Conservation (phyloP, 805 yeast genomes). For the Candida tallmaniae region DNA sequence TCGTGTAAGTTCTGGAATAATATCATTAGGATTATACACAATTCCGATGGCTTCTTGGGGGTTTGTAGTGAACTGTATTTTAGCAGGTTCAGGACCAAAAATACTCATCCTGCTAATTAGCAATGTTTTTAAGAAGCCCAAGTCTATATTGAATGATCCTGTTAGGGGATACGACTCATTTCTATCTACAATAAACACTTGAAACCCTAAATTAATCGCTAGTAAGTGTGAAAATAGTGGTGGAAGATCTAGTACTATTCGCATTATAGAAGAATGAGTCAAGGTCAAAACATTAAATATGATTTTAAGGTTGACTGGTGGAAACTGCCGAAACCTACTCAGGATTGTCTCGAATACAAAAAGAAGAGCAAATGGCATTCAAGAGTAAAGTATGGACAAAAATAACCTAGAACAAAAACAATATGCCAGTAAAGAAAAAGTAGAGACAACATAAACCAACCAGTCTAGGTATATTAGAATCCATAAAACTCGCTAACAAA, state of each 20-base stretch:
- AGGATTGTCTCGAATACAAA: too few species aligned
- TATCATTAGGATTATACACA: not conserved
- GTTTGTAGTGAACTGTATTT: not conserved
- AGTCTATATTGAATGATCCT: slow-evolving; percentile 1
- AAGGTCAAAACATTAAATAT: too few species aligned
- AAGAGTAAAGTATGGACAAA: too few species aligned
- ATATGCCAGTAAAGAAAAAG: too few species aligned
- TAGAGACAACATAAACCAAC: too few species aligned
- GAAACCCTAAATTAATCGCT: not conserved
- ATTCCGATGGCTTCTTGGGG: not conserved
- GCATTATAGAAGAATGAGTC: not conserved
- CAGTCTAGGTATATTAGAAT: too few species aligned
- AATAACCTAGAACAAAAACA: too few species aligned
- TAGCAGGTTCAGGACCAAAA: too few species aligned
- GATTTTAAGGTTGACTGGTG: not conserved
- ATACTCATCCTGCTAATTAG: too few species aligned
- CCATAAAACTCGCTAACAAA: slow-evolving; percentile 8
- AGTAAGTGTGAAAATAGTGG: slow-evolving; percentile 4
- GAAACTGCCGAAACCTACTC: not conserved
- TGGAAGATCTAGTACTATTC: slow-evolving; percentile 3
- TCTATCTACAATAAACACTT: not conserved
- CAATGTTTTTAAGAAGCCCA: not conserved
- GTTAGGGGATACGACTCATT: slow-evolving; percentile 2
- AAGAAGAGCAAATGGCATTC: too few species aligned
- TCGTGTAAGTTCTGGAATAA: not conserved